Evolutionary conservation across 2,329 filamentous ascomycete species (phyloP).

Genomic region (Aureobasidium lini): DNA sequence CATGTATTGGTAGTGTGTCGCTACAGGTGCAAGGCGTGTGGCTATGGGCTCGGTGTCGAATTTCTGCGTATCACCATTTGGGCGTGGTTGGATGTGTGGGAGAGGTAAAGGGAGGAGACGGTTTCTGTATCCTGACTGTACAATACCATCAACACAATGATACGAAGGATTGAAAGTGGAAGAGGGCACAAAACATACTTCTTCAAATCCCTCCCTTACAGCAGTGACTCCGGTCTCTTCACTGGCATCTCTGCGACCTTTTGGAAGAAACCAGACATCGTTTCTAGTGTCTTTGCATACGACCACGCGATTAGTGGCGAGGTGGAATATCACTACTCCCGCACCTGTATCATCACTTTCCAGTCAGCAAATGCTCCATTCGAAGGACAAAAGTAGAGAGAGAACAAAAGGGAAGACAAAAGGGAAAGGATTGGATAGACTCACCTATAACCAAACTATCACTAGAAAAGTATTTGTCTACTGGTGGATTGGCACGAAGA

Average conservation of each 20-base stretch:
- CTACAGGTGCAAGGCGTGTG: slow-evolving; percentile 37
- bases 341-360: slow-evolving; percentile 24
- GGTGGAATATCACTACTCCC: slow-evolving; percentile 45
- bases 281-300: slow-evolving; percentile 38
- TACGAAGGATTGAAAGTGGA: neutral
- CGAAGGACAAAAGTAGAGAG: no score
- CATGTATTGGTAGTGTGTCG: slow-evolving; percentile 32
- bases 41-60: slow-evolving; percentile 39
- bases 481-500: neutral
- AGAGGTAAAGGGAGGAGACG: slow-evolving; percentile 40
- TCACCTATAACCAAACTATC: slow-evolving; percentile 6
- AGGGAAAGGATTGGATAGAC: neutral
- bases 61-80: slow-evolving; percentile 19
- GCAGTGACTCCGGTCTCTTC: slow-evolving; percentile 38
- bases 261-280: slow-evolving; percentile 42
- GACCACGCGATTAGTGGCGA: slow-evolving; percentile 39
- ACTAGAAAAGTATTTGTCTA: slow-evolving; percentile 4
- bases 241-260: slow-evolving; percentile 40
- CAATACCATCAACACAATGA: no score
- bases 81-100: slow-evolving; percentile 36
- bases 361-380: neutral
- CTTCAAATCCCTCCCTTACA: slow-evolving; percentile 44
- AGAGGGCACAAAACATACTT: slow-evolving; percentile 26
- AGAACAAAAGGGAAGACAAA: neutral
- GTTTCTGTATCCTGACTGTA: slow-evolving; percentile 41